Conservation (phyloP, 352 stramenopile species). For the Thalassiosira sp. region DNA sequence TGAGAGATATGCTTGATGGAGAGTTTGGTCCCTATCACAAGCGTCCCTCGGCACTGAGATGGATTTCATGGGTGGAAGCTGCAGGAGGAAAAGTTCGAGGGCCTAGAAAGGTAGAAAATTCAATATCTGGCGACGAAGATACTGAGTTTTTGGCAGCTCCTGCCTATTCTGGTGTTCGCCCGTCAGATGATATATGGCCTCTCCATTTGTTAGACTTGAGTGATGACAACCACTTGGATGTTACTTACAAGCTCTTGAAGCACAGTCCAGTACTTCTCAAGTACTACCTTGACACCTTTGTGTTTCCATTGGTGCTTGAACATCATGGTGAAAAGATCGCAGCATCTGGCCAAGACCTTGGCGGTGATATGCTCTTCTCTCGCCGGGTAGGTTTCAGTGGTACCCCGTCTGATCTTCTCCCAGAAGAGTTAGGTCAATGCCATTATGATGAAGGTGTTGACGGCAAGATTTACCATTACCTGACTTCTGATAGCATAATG, state of each 20-base stretch:
- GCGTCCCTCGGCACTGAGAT: constrained; percentile 83
- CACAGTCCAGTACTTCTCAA: constrained; percentile 93
- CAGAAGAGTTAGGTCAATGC: constrained; percentile 97
- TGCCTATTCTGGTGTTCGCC: constrained; percentile 54
- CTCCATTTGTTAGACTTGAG: constrained; percentile 96
- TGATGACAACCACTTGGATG: constrained; percentile 93
- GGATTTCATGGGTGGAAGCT: constrained; percentile 86
- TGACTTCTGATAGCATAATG: constrained; percentile 92
- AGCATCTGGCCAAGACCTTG: constrained; percentile 98
- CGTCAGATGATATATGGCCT: constrained; percentile 88
- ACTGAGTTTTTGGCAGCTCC: constrained; percentile 54
- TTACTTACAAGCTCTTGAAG: constrained; percentile 93
- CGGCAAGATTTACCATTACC: constrained; percentile 96
- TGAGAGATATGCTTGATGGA: constrained; percentile 87
- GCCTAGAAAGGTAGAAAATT: constrained; percentile 75
- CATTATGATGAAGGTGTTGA: constrained; percentile 98
- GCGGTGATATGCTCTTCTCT: constrained; percentile 96
- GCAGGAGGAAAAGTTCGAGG: constrained; percentile 86
- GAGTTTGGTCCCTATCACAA: constrained; percentile 90
- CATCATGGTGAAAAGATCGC: constrained; percentile 98
- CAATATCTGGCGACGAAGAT: constrained; percentile 56
- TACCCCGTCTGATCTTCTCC: constrained; percentile 98
- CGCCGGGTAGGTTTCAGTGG: constrained; percentile 98
- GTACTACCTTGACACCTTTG: constrained; percentile 97
- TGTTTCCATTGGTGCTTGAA: constrained; percentile 99